Evolutionary conservation across 208 protist species (phyloP), one percentile per base, ranked within the genome.

Genomic region (Kentomonas sorsogonicus): DNA sequence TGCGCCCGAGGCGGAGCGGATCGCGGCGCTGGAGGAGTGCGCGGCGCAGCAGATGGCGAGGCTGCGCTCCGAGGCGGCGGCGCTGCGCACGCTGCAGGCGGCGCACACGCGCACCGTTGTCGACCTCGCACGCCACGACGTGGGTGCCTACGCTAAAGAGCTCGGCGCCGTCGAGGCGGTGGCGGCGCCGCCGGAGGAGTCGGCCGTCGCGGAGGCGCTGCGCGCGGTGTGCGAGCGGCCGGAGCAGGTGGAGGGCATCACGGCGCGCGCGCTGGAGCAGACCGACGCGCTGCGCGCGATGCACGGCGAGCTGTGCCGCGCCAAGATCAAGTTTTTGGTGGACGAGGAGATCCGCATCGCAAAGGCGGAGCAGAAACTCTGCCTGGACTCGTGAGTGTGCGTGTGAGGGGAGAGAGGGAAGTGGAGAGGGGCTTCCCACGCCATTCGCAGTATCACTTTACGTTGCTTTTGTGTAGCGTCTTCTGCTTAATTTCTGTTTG

Each of bases 251-350:
- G 33, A 38, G 33, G n/a, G n/a, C n/a, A n/a, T n/a, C n/a, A n/a
- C n/a, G n/a, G n/a, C n/a, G n/a, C n/a, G n/a, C n/a, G n/a, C n/a
- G n/a, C n/a, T n/a, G n/a, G n/a, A n/a, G n/a, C n/a, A n/a, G n/a
- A n/a, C n/a, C n/a, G n/a, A n/a, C n/a, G n/a, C n/a, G n/a, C n/a
- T n/a, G 27, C 51, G 51, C 11, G 18, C 25, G 15, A 23, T 45
- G 13, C 25, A 45, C 7, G 11, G 29, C 18, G 22, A 5, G 25
- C 51, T 56, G 30, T 18, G 40, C 20, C 33, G 22, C 20, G 34
- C 34, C 18, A 56, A 56, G 22, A 9, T 56, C 7, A 31, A 56
- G n/a, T 29, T 23, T 26, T 20, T 56, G 34, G 33, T 56, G 51
- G 20, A 40, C 7, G n/a, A n/a, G 13, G 51, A 56, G 51, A 18